Evolutionary conservation across 2,329 filamentous ascomycete genomes (phyloP).

Genomic region (Diaporthe aspalathi): DNA sequence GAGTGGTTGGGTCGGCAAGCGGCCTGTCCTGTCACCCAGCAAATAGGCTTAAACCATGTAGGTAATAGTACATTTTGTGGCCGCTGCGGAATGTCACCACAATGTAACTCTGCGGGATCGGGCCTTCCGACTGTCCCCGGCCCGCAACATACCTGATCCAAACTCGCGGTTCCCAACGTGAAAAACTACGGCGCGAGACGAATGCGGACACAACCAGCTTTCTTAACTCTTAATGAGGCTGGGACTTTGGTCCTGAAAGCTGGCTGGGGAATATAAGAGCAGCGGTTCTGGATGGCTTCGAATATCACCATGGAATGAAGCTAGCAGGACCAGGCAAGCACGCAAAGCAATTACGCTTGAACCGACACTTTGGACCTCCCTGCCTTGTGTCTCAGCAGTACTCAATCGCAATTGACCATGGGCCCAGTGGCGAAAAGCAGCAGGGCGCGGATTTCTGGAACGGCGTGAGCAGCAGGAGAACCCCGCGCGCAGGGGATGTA

Average conservation of each 20-base stretch:
- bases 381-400: not conserved
- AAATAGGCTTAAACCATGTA: not conserved
- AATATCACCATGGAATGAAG: not conserved
- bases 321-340: not conserved
- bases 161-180: not conserved
- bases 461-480: constrained; percentile 50
- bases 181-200: not conserved
- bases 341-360: not conserved
- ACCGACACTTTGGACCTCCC: not conserved
- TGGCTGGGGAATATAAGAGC: not conserved
- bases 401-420: not conserved
- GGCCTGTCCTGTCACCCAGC: not conserved
- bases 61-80: not conserved
- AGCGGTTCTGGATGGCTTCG: not conserved
- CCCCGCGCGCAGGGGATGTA: not conserved
- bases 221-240: not conserved
- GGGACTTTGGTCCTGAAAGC: too few species aligned
- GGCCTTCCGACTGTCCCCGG: not conserved
- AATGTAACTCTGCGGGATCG: not conserved
- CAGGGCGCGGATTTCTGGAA: constrained; percentile 67
- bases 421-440: constrained; percentile 32
- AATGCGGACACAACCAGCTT: not conserved
- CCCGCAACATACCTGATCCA: not conserved
- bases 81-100: not conserved
- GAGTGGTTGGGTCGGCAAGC: not conserved